These are phyloP conservation scores for Colletotrichum musicola DNA, from an alignment of 2,329 filamentous ascomycete species.

Conservation along the genomic window DNA sequence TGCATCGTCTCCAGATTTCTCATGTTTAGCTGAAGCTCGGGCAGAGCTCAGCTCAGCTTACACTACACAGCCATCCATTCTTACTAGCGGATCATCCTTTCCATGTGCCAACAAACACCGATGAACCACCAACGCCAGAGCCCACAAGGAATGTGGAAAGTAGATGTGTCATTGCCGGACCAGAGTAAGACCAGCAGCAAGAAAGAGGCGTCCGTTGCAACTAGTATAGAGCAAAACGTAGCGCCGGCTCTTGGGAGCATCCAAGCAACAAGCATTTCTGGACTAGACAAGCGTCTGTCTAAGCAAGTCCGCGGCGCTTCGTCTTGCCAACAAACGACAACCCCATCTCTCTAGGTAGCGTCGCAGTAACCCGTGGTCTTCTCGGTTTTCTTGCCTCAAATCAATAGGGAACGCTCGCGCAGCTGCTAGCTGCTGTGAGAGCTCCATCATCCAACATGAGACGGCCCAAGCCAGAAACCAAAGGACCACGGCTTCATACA, in stretches of 20 bases:
- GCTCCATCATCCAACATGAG: too few relatives aligned
- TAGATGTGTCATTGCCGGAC: conserved; percentile 19
- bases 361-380: too few relatives aligned
- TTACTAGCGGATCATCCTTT: neutral
- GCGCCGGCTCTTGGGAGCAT: neutral
- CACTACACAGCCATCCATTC: conserved; percentile 5
- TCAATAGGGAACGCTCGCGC: too few relatives aligned
- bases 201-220: conserved; percentile 18
- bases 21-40: conserved; percentile 11
- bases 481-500: conserved; percentile 5
- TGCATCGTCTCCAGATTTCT: neutral
- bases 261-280: neutral
- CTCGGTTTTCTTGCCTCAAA: neutral
- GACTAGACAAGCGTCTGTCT: too few relatives aligned
- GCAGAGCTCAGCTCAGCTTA: conserved; percentile 11
- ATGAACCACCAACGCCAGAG: conserved; percentile 1
- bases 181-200: conserved; percentile 16
- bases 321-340: neutral
- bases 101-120: neutral
- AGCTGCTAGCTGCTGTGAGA: too few relatives aligned
- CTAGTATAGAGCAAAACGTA: conserved; percentile 12
- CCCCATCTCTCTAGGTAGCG: too few relatives aligned
- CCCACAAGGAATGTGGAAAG: neutral
- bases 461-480: neutral
- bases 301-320: neutral